phyloP scores from a whole-genome alignment of 305 asterid species.

The Euphrasia arctica region DNA sequence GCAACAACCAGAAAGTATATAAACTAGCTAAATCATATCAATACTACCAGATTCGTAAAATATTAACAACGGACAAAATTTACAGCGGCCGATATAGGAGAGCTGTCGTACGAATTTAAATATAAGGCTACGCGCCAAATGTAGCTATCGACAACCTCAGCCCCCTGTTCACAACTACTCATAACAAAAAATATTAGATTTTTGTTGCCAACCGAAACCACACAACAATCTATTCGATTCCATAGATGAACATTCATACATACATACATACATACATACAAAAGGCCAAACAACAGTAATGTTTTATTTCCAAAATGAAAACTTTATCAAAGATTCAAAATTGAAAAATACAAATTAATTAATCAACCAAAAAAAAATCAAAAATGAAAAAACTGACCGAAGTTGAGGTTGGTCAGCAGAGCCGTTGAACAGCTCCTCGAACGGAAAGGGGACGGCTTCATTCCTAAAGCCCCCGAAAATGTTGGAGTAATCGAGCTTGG shows the following conservation, averaged over 20 bases:
- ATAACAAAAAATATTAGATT: background rate
- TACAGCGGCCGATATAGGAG: background rate
- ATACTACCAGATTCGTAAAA: background rate
- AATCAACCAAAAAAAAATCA: background rate
- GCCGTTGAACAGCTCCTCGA: slow-evolving; percentile 52
- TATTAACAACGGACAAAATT: background rate
- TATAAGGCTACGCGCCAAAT: background rate
- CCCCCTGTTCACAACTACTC: background rate
- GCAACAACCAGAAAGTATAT: background rate
- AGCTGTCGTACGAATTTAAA: background rate
- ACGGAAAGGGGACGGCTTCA: slow-evolving; percentile 52
- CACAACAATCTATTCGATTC: background rate
- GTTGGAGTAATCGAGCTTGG: slow-evolving; percentile 57
- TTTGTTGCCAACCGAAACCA: background rate
- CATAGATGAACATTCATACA: too few relatives aligned
- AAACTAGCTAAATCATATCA: background rate
- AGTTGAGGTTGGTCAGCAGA: slow-evolving; percentile 25
- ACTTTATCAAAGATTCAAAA: slow-evolving; percentile 5
- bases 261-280: slow-evolving; percentile 5
- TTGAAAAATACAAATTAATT: slow-evolving; percentile 1
- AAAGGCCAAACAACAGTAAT: background rate
- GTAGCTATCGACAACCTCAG: background rate
- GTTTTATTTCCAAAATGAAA: background rate
- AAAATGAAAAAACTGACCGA: slow-evolving; percentile 24
- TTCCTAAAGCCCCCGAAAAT: slow-evolving; percentile 62